phyloP scores from a whole-genome alignment of 371 early-diverging fungal species.

The Funneliformis caledonium region DNA sequence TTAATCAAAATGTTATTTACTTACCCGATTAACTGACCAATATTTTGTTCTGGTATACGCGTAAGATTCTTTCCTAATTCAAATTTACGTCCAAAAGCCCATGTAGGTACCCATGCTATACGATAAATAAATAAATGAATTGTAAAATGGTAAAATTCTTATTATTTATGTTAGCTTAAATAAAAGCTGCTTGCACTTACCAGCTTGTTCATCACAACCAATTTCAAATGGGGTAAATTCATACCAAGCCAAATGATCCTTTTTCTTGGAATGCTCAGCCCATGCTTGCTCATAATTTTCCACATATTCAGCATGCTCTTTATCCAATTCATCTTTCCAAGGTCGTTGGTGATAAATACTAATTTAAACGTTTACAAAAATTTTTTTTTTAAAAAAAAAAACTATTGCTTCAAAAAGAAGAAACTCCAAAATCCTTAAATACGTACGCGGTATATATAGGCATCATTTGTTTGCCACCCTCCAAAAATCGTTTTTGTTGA shows the following conservation, averaged over 20 bases:
- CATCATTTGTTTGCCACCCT: conserved; percentile 69
- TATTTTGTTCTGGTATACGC: conserved; percentile 63
- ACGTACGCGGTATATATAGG: conserved; percentile 80
- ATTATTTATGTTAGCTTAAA: not conserved
- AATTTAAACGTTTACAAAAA: conserved; percentile 39
- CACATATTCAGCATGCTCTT: not conserved
- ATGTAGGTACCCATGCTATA: conserved; percentile 72
- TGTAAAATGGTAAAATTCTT: not conserved
- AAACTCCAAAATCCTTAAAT: conserved; percentile 43
- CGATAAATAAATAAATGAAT: not conserved
- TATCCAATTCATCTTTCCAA: conserved; percentile 31
- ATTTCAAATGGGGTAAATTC: conserved; percentile 80
- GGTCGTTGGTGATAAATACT: conserved; percentile 39
- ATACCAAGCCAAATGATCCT: conserved; percentile 73
- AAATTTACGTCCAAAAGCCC: conserved; percentile 77
- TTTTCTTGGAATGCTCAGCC: conserved; percentile 40
- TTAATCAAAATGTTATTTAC: not conserved
- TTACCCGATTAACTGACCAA: conserved; percentile 64
- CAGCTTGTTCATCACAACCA: conserved; percentile 74
- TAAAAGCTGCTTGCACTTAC: conserved; percentile 44
- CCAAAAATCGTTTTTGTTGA: conserved; percentile 57
- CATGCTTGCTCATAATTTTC: conserved; percentile 41
- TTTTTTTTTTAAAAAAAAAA: not conserved
- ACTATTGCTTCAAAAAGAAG: not conserved
- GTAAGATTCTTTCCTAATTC: conserved; percentile 60